Evolutionary conservation across 2,329 filamentous ascomycete genomes (phyloP).

Genomic region (Talaromyces sp.): DNA sequence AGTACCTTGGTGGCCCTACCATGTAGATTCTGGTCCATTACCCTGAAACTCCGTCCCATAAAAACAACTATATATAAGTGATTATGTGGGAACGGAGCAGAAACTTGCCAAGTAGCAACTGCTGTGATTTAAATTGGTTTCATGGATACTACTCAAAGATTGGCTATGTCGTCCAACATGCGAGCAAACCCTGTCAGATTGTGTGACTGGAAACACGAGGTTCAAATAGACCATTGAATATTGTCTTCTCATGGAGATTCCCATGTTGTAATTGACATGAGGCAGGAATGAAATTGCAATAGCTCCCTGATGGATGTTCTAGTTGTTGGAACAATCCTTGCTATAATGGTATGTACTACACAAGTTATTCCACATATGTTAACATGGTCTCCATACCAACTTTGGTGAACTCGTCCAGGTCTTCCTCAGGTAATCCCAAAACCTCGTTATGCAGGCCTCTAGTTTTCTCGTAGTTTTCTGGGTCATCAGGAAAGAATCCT

Average conservation of each 20-base stretch:
- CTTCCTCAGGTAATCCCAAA: not conserved
- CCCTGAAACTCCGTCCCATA: not conserved
- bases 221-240: no score
- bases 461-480: not conserved
- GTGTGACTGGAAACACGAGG: not conserved
- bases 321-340: no score
- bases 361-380: no score
- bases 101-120: not conserved
- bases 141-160: not conserved
- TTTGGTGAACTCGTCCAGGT: not conserved
- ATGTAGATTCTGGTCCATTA: not conserved
- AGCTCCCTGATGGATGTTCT: no score
- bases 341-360: no score
- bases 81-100: not conserved
- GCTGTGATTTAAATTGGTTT: not conserved
- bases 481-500: constrained; percentile 46
- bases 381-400: not conserved
- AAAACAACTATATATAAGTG: not conserved
- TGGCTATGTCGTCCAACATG: not conserved
- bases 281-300: no score
- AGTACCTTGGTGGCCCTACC: not conserved
- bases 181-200: not conserved
- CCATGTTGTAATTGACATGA: no score
- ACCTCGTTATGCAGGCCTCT: not conserved
- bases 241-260: no score